phyloP scores from a whole-genome alignment of 2,329 filamentous ascomycete species.

The Xylariomycetidae sp. region DNA sequence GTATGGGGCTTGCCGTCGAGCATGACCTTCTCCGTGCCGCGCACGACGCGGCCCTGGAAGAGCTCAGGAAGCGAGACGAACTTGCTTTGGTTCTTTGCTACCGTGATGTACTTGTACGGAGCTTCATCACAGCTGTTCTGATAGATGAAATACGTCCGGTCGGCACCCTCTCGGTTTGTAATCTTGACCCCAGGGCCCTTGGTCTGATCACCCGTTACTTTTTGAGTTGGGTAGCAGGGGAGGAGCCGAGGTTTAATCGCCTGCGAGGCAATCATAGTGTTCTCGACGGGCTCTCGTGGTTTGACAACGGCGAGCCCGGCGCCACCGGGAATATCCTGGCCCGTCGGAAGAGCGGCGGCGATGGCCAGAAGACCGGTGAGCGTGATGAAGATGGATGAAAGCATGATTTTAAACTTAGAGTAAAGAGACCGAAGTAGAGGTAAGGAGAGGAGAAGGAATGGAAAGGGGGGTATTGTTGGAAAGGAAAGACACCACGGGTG shows the following conservation, averaged over 20 bases:
- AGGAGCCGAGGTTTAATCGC: neutral
- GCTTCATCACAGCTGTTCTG: constrained; percentile 14
- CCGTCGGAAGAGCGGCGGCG: constrained; percentile 5
- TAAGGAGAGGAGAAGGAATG: neutral
- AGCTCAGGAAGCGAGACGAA: constrained; percentile 10
- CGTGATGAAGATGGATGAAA: constrained; percentile 7
- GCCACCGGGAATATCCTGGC: neutral
- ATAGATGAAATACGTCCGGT: constrained; percentile 14
- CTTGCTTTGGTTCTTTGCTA: constrained; percentile 3
- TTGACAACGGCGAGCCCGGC: neutral
- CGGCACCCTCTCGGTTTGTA: constrained; percentile 7
- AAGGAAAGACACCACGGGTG: no score
- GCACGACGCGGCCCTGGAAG: constrained; percentile 15
- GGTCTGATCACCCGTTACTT: constrained; percentile 1
- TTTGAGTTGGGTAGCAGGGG: constrained; percentile 4
- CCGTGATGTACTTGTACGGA: constrained; percentile 8
- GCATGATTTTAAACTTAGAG: no score
- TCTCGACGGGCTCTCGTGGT: neutral
- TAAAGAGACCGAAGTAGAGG: neutral
- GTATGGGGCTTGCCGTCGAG: constrained; percentile 7
- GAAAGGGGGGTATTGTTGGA: no score
- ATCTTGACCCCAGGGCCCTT: constrained; percentile 9
- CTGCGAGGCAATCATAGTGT: neutral
- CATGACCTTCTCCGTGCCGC: constrained; percentile 9
- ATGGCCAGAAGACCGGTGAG: constrained; percentile 8